These are phyloP conservation scores for Fusarium equiseti DNA, from an alignment of 2,329 filamentous ascomycete genomes.

Conservation along the genomic window DNA sequence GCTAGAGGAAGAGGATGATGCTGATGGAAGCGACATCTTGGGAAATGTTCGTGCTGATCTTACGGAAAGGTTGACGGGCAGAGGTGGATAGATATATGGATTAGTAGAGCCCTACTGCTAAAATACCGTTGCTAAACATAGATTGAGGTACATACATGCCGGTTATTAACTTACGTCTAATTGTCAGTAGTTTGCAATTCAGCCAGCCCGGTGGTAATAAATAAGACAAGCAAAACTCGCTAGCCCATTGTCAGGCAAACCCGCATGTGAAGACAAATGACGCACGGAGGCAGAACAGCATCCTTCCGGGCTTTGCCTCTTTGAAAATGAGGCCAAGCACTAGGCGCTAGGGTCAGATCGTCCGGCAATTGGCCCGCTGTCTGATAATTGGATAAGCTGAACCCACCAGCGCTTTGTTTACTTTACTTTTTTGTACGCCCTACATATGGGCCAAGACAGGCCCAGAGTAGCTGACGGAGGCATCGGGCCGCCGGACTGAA, in stretches of 20 bases:
- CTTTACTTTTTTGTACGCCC: not conserved
- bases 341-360: not conserved
- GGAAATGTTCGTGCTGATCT: not conserved
- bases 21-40: constrained; percentile 12
- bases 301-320: not conserved
- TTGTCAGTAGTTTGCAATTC: not conserved
- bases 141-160: not conserved
- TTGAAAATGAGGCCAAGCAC: not conserved
- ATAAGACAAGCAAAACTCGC: not conserved
- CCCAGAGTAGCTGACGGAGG: not conserved
- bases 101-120: not conserved
- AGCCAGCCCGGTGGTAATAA: not conserved
- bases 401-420: not conserved
- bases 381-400: not conserved
- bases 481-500: not conserved
- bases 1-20: constrained; percentile 12
- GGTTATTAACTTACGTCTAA: not conserved
- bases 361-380: not conserved
- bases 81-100: too few species aligned
- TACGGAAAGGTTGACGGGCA: not conserved
- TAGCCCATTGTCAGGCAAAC: not conserved
- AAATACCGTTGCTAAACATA: not conserved
- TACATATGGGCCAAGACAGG: not conserved
- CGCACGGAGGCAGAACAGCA: not conserved
- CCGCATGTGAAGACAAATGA: not conserved